Evolutionary conservation across 2,329 filamentous ascomycete genomes (phyloP).

Genomic region (Fusarium marasasianum): DNA sequence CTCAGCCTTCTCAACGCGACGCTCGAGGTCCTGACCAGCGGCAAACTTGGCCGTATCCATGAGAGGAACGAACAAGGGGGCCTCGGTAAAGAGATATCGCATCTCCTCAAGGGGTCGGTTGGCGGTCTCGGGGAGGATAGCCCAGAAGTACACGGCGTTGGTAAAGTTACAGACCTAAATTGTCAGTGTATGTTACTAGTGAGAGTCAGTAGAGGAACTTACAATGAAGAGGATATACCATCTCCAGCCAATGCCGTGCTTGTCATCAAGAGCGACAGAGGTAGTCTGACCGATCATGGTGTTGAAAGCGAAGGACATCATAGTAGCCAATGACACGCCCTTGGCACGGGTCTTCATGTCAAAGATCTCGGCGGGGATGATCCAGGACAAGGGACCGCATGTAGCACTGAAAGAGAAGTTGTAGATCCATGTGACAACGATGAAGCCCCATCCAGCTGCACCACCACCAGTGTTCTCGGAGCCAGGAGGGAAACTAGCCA

Average conservation of each 20-base stretch:
- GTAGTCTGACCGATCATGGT: conserved; percentile 75
- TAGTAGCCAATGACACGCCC: conserved; percentile 77
- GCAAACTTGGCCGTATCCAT: conserved; percentile 55
- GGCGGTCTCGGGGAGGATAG: conserved; percentile 72
- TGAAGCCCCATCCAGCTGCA: conserved; percentile 51
- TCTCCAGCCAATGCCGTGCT: conserved; percentile 55
- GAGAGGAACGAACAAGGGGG: conserved; percentile 68
- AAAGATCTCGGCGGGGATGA: conserved; percentile 75
- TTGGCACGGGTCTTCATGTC: conserved; percentile 78
- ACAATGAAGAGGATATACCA: conserved; percentile 58
- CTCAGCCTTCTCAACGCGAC: conserved; percentile 19
- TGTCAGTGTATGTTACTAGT: background rate
- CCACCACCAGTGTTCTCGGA: background rate
- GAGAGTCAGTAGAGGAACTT: background rate
- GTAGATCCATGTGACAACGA: conserved; percentile 24
- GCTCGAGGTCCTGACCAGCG: conserved; percentile 21
- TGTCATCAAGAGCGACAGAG: conserved; percentile 55
- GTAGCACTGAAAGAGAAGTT: conserved; percentile 27
- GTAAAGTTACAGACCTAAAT: conserved; percentile 67
- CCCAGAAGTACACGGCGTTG: conserved; percentile 64
- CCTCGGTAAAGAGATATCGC: conserved; percentile 72
- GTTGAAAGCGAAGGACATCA: conserved; percentile 77
- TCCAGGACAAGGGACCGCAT: conserved; percentile 47
- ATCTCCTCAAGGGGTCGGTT: conserved; percentile 73
- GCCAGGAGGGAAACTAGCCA: conserved; percentile 25